phyloP scores from a whole-genome alignment of 192 early-diverging fungal species.

The Entomortierella parvispora region DNA sequence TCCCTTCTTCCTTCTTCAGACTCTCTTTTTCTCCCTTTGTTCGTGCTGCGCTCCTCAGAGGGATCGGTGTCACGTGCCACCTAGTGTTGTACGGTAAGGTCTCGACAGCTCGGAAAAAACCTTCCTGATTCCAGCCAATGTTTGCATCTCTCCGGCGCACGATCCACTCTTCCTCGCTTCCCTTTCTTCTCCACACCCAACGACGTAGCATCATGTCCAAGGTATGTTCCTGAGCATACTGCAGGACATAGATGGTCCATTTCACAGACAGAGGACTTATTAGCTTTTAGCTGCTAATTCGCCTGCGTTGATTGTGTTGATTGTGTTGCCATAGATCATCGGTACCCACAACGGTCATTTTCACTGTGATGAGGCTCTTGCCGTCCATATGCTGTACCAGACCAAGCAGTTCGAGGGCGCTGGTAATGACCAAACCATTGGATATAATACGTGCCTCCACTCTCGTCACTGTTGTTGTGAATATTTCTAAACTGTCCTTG shows the following conservation, averaged over 20 bases:
- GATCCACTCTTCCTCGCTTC: neutral
- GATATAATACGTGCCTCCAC: no score
- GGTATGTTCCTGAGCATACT: neutral
- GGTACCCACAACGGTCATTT: conserved; percentile 90
- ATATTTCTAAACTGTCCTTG: neutral
- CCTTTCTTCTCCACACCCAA: no score
- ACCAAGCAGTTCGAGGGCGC: conserved; percentile 70
- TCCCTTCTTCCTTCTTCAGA: no score
- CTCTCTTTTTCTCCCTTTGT: no score
- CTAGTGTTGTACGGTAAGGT: no score
- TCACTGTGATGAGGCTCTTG: conserved; percentile 92
- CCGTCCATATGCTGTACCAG: conserved; percentile 85
- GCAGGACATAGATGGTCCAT: neutral
- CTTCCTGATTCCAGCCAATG: no score
- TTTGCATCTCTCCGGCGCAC: neutral
- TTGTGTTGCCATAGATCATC: conserved; percentile 58
- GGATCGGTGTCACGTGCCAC: no score
- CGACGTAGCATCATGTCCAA: neutral
- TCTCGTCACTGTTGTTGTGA: neutral
- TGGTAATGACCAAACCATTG: conserved; percentile 22
- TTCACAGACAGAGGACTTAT: neutral
- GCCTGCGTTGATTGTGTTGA: no score
- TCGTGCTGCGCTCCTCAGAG: no score
- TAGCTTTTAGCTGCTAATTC: no score
- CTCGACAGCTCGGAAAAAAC: no score